Percentiles rank a stretch among this genome's conserved stretches.
These are phyloP conservation scores for Pseudocercospora cruenta DNA, from an alignment of 2,329 filamentous ascomycete genomes.

Conservation along the genomic window DNA sequence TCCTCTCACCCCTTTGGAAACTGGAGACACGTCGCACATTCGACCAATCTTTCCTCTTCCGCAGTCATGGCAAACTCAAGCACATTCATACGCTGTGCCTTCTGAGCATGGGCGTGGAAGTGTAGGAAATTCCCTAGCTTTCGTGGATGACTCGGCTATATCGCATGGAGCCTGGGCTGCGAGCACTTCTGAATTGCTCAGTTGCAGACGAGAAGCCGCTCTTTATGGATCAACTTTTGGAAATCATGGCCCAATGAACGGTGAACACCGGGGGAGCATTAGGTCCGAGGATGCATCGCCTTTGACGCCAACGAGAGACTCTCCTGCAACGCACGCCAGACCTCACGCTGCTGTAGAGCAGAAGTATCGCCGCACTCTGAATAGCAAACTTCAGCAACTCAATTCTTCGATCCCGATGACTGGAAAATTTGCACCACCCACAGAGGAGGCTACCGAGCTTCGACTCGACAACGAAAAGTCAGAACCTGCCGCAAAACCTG, in stretches of 20 bases:
- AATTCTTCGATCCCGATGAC: conserved; percentile 23
- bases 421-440: conserved; percentile 18
- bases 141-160: not conserved
- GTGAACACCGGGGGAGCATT: not conserved
- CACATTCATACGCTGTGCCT: not conserved
- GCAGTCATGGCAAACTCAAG: not conserved
- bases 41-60: not conserved
- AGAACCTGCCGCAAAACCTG: conserved; percentile 21
- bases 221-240: not conserved
- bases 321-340: conserved; percentile 13
- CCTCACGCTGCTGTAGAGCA: conserved; percentile 27
- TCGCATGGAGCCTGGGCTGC: not conserved
- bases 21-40: not conserved
- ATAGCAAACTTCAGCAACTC: conserved; percentile 26
- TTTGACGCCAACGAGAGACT: not conserved
- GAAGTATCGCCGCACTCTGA: conserved; percentile 25
- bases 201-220: not conserved
- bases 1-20: not conserved
- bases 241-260: not conserved
- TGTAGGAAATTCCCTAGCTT: not conserved
- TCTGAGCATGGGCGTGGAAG: not conserved
- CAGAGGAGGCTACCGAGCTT: conserved; percentile 10
- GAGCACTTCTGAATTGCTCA: not conserved
- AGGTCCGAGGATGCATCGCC: not conserved
- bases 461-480: not conserved